phyloP scores from a whole-genome alignment of 2,329 filamentous ascomycete genomes.

The Cordyceps tenuipes region DNA sequence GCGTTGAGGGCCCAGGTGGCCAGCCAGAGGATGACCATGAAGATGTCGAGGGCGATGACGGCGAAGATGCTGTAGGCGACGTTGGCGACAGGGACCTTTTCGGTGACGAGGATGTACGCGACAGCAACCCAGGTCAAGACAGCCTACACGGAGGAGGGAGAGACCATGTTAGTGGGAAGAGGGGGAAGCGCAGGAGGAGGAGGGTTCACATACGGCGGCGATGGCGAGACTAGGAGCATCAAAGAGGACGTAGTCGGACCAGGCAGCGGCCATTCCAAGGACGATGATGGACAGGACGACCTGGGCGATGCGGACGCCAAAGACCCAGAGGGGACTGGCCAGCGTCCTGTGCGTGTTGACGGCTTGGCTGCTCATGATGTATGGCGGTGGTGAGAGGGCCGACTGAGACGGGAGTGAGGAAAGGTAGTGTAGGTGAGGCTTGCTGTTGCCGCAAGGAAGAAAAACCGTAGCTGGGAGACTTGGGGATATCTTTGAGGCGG shows the following conservation, averaged over 20 bases:
- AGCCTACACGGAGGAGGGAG: slow-evolving; percentile 21
- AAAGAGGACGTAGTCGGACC: slow-evolving; percentile 3
- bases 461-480: background rate
- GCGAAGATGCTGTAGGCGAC: slow-evolving; percentile 36
- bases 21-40: slow-evolving; percentile 41
- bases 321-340: slow-evolving; percentile 32
- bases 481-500: background rate
- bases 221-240: slow-evolving; percentile 25
- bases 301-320: slow-evolving; percentile 32
- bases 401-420: background rate
- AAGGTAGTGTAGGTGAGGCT: background rate
- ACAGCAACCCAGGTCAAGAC: slow-evolving; percentile 39
- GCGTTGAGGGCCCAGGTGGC: slow-evolving; percentile 23
- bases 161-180: slow-evolving; percentile 6
- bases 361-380: slow-evolving; percentile 19
- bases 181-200: background rate
- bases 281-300: slow-evolving; percentile 34
- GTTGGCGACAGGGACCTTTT: slow-evolving; percentile 28
- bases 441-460: background rate
- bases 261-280: slow-evolving; percentile 31
- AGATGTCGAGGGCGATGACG: slow-evolving; percentile 33
- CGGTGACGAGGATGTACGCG: slow-evolving; percentile 33
- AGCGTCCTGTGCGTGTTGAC: slow-evolving; percentile 24
- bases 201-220: slow-evolving; percentile 18
- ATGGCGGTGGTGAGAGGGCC: background rate